Conservation (phyloP, 306 rosid genomes). For the Sophora flavescens region DNA sequence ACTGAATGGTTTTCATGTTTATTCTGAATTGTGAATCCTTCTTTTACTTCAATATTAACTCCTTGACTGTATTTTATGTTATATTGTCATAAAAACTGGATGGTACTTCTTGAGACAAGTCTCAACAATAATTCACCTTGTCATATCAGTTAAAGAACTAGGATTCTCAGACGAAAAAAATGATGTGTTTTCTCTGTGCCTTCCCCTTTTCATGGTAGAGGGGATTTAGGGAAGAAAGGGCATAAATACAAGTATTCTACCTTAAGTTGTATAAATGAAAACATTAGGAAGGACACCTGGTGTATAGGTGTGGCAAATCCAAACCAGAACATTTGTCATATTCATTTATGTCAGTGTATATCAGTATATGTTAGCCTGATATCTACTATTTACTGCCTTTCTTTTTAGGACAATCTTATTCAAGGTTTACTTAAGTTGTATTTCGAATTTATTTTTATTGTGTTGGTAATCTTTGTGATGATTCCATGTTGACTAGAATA, state of each 20-base stretch:
- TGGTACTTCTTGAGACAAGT: neutral
- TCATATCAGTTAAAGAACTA: neutral
- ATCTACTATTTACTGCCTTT: neutral
- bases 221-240: neutral
- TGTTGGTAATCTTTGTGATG: neutral
- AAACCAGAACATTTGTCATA: neutral
- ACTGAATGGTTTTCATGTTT: constrained; percentile 10
- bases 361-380: neutral
- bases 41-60: neutral
- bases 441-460: neutral
- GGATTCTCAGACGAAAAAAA: neutral
- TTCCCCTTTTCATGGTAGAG: neutral
- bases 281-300: neutral
- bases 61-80: neutral
- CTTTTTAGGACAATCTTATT: neutral
- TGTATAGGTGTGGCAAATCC: neutral
- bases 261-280: neutral
- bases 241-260: neutral
- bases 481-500: neutral
- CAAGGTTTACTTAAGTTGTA: neutral
- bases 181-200: neutral
- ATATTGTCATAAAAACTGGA: neutral
- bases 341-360: neutral
- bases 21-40: neutral
- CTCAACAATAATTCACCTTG: neutral